Evolutionary conservation across 2,329 filamentous ascomycete species (phyloP).

Genomic region (Aspergillus hiratsukae): DNA sequence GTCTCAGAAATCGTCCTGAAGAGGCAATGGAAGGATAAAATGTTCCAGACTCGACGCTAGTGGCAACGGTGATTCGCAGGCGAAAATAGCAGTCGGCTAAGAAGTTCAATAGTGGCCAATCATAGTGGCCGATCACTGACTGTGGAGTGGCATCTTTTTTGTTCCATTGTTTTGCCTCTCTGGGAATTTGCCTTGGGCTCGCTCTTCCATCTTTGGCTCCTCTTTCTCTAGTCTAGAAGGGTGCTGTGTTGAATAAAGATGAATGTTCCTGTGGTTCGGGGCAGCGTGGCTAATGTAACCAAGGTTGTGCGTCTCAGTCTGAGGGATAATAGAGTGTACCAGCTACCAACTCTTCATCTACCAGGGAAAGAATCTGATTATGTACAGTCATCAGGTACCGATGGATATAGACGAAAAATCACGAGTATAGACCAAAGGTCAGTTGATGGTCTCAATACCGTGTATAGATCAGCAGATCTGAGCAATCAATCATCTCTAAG

Average conservation of each 20-base stretch:
- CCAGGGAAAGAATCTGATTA: not conserved
- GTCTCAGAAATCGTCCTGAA: conserved; percentile 3
- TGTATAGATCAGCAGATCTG: not conserved
- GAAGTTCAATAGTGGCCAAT: conserved; percentile 1
- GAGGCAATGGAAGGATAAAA: not conserved
- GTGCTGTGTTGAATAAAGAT: not conserved
- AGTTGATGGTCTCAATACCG: not conserved
- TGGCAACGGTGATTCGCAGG: conserved; percentile 6
- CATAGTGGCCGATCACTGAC: not conserved
- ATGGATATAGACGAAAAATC: not conserved
- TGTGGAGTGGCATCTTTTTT: conserved; percentile 6
- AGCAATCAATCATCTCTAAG: not conserved
- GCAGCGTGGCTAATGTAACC: not conserved
- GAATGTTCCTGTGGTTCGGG: not conserved
- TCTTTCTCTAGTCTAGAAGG: not conserved
- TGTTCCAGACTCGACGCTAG: conserved; percentile 11
- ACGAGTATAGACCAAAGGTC: not conserved
- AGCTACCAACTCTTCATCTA: not conserved
- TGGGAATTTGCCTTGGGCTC: not conserved
- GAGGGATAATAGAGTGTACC: not conserved
- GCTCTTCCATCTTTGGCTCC: not conserved
- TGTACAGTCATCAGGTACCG: not conserved
- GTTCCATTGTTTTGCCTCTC: not conserved
- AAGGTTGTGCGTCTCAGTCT: not conserved
- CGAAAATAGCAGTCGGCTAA: conserved; percentile 9